Evolutionary conservation across 2,329 filamentous ascomycete species (phyloP), one percentile per base, ranked within the genome.

Genomic region (Raffaelea ambrosiae): DNA sequence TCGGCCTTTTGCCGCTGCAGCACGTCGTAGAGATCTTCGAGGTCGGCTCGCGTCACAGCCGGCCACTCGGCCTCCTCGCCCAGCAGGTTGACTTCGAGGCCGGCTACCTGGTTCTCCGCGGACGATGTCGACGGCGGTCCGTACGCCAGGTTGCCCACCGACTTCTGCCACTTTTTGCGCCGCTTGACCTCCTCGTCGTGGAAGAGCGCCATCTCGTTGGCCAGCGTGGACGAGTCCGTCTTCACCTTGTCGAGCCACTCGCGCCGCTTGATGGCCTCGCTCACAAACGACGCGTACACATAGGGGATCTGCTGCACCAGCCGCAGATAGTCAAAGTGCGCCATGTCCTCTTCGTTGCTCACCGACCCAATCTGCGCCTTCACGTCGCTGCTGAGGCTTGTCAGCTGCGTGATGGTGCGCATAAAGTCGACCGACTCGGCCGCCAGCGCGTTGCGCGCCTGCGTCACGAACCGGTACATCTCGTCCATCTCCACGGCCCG

Each of bases 171-270:
- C 59, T 86, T 94, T 58, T 85, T 86, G 41, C 93, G 79, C 45
- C 93, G 76, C 57, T 91, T 89, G 44, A 87, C 79, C 62, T 98
- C 93, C 64, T 97, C 93, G 51, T 96, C 90, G 59, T 93, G 88
- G 54, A 94, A 91, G 1, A 87, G 72, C 2, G 89, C 88, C 76
- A 97, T 88, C 61, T 97, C 91, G 62, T 97, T 94, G 22, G 89
- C 88, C 22, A 98, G 69, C 0, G 85, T 88, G 3, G 86, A 83
- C 1, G 91, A 93, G 58, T 97, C 93, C 3, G 79, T 77, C 61
- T 85, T 88, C 63, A 97, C 84, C 65, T 95, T 95, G 46, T 95
- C 88, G 13, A 79, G 81, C 90, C 93, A 98, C 66, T 96, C 90
- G 31, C 83, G 83, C 20, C 93, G 83, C 49, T 87, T 80, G 38